These are phyloP conservation scores for Hypoxylon fragiforme DNA, from an alignment of 495 filamentous ascomycete species.

Conservation along the genomic window DNA sequence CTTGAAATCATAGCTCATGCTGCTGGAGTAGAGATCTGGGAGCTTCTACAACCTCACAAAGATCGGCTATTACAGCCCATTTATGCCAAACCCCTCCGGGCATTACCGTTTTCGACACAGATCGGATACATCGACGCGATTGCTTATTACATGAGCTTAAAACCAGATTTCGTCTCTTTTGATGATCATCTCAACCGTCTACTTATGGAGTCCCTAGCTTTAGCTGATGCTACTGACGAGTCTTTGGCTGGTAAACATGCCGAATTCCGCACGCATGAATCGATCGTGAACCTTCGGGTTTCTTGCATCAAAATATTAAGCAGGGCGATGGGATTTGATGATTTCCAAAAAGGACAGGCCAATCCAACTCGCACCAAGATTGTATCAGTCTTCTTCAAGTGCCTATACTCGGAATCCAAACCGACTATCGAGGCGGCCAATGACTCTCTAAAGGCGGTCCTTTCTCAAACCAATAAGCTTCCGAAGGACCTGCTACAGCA, in stretches of 20 bases:
- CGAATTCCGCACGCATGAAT: conserved; percentile 88
- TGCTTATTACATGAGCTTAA: conserved; percentile 85
- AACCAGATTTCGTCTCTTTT: conserved; percentile 83
- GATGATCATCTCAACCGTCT: conserved; percentile 88
- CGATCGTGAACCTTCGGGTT: conserved; percentile 88
- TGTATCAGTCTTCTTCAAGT: conserved; percentile 97
- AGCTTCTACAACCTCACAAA: conserved; percentile 83
- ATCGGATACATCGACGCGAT: conserved; percentile 98
- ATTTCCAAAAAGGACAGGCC: conserved; percentile 69
- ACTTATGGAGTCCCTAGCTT: conserved; percentile 85
- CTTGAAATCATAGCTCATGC: conserved; percentile 80
- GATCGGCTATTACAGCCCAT: conserved; percentile 84
- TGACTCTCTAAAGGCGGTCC: conserved; percentile 78
- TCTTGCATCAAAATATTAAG: conserved; percentile 92
- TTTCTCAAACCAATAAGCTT: conserved; percentile 85
- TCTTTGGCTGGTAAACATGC: conserved; percentile 77
- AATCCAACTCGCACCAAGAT: conserved; percentile 80
- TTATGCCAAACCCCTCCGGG: conserved; percentile 90
- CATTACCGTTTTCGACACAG: conserved; percentile 87
- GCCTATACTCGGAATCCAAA: conserved; percentile 84
- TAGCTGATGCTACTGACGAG: conserved; percentile 93
- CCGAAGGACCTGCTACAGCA: conserved; percentile 95
- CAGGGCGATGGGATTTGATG: conserved; percentile 87
- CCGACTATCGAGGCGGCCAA: conserved; percentile 96
- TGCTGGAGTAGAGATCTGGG: conserved; percentile 74